Evolutionary conservation across 352 stramenopile species (phyloP), one percentile per base, ranked within the genome.

Genomic region (Phytophthora capsici): DNA sequence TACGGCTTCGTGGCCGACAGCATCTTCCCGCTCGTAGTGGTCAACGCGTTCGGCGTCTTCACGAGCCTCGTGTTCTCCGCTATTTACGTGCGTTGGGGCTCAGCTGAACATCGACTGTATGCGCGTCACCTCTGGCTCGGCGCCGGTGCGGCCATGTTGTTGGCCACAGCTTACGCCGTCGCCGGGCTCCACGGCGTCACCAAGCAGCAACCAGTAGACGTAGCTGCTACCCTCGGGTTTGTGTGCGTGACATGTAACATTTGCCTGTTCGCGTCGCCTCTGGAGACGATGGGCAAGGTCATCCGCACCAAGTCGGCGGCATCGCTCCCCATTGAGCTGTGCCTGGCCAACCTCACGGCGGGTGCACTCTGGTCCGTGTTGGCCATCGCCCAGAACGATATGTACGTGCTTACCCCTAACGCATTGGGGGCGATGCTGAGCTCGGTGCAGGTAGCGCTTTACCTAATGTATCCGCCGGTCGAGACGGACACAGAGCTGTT

Each of bases 391-490:
- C 56, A 77, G 45, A 25, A 45, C 46, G 65, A 77, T 36, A 56
- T 77, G 40, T 74, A 74, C 50, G 60, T 77, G 34, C 57, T 77
- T 16, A 36, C 52, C 0, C 60, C 69, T 12, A 81, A 84, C 40
- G 64, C 65, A 14, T 20, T 75, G 17, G 60, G 64, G 14, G 45
- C 69, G 23, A 43, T 71, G 26, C 46, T 84, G 30, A 63, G 69
- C 28, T 30, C 30, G 16, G n/a, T 76, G 10, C 73, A 82, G 45
- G 64, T 75, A 57, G 32, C 26, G 13, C 58, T 82, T 1, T 84
- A 80, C 62, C n/a, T 78, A 28, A 36, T 50, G 28, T 80, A 77
- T 58, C 64, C 64, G 25, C 41, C 25, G 8, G 14, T 22, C 10
- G 52, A 62, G 23, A 26, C 20, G 22, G 28, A 67, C 14, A n/a